Base-by-base conservation (phyloP, 2,329 filamentous ascomycete genomes). In the Pestalotiopsis sp. region DNA sequence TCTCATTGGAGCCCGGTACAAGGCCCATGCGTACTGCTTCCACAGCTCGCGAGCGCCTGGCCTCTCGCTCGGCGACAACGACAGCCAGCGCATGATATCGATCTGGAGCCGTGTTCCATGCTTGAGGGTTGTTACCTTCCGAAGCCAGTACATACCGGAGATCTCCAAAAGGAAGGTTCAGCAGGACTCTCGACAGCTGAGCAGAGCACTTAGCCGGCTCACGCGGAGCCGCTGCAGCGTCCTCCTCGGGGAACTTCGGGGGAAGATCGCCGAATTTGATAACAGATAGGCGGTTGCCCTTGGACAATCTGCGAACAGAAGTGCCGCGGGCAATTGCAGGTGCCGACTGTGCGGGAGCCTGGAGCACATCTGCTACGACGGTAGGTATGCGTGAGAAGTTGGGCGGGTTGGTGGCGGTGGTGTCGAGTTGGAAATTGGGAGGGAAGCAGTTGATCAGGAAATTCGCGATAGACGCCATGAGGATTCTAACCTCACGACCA, bases 201-300 rank as follows among this genome's bases (percentile, higher is more conserved):
- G 83, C 82, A 27, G 85, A 84, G 38, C 84, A 79, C 27, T 76
- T 74, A 61, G 77, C 75, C 23, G 77, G 74, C 41, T 78, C 76
- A 25, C 75, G 74, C 14, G 73, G 72, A 12, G 73, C 69, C 11
- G 71, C 65, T 1, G 66, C 11, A 38, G 27, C 25, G 1, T 71
- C 70, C 57, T 77, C 78, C 52, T 81, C 81, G 3, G 80, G 77
- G 61, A 73, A 75, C 3, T 76, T 72, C 68, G 70, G 81, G 64
- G 73, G 88, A 23, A 91, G 81, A 72, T 93, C 91, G n/a, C 92
- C 92, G 74, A 94, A 94, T 70, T 90, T 88, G 66, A 94, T 93
- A 70, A 85, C 86, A 70, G 86, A 87, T 12, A 92, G 81, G 31
- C 89, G 86, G 52, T 85, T 84, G 64, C 88, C 79, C 66, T 80